Base-by-base conservation (phyloP, 306 rosid genomes). In the Canavalia ensiformis region DNA sequence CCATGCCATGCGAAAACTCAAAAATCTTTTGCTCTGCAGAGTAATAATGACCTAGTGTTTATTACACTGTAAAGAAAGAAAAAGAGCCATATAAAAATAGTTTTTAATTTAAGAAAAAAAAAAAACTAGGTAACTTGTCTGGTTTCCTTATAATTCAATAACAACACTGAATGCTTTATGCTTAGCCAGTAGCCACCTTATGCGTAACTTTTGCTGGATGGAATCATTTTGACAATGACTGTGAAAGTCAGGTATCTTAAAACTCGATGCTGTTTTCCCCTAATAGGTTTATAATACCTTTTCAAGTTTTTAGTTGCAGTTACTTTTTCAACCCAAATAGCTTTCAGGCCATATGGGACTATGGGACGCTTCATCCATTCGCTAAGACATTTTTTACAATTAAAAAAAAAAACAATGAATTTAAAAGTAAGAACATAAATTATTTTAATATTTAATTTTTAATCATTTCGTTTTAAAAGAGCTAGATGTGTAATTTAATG, bases 191-290 rank as follows among this genome's bases (percentile, higher is more conserved):
- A 9, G 67, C 41, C 46, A 34, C 25, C 77, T 37, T 25, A 5
- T 8, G 47, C 33, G 11, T 31, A 2, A 39, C 50, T 65, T n/a
- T 18, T 41, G 34, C 7, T 41, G 35, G 35, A 5, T 41, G 72
- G 51, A 68, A 68, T 74, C 63, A 74, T 41, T 34, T 74, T 50
- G 59, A 74, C 49, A 54, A 74, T 67, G 62, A 81, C 80, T 54
- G 50, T n/a, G 31, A 25, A 63, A 5, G 57, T 29, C 42, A 8
- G 57, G 7, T 44, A 25, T 58, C 46, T 59, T 34, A 6, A 41
- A 57, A 41, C 34, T 12, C 39, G 25, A 18, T 79, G 1, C 4
- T 11, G 33, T 69, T 77, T 76, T 69, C 57, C 71, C 64, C 47
- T 68, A 68, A 7, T 7, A 30, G 29, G 9, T 35, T 31, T n/a